Base-by-base conservation (phyloP, 2,329 filamentous ascomycete species). In the Trichoderma oligosporum region DNA sequence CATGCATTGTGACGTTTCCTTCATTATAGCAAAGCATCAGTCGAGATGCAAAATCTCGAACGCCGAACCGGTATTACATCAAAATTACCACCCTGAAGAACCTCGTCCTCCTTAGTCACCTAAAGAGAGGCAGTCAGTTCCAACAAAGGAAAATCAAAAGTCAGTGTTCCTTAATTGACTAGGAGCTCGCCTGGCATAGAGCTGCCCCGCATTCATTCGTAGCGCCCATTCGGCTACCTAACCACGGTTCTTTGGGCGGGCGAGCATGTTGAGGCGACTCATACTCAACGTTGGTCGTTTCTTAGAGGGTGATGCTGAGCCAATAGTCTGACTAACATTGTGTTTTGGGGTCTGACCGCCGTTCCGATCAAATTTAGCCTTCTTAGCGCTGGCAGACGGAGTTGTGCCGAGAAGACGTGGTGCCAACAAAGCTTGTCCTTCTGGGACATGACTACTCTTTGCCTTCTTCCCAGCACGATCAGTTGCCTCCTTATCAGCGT, bases 181-280 rank as follows among this genome's bases (percentile, higher is more conserved):
- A 9, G 12, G 18, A 48, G 14, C 3, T 7, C 35, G 35, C 8
- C 16, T 48, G 31, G 22, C 14, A n/a, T 16, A 41, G 3, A 35
- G 24, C 24, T 35, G 29, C 7, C 36, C 56, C 33, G 44, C 41
- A 20, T 31, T 47, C 25, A 20, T 54, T 48, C 31, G 52, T 16
- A 54, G 12, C 36, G 36, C 54, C 51, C 56, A 55, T 58, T 18
- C 55, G 39, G 33, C 12, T 29, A 29, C 46, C 49, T 71, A 82
- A 59, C 71, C 78, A 58, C 83, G 77, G 61, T 76, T 70, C 74
- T 86, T 86, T 1, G 83, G 83, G 42, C 76, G 76, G 45, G 84
- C 78, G 22, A 86, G 77, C 79, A 83, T 81, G 65, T 84, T 81
- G 56, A 86, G 73, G 59, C 84, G 76, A 66, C 80, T 84, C 59